A percentile compares a stretch with the other conserved stretches of the same genome.
Evolutionary conservation across 1,284 basidiomycete species (phyloP).

Genomic region (Volvariella surrecta): DNA sequence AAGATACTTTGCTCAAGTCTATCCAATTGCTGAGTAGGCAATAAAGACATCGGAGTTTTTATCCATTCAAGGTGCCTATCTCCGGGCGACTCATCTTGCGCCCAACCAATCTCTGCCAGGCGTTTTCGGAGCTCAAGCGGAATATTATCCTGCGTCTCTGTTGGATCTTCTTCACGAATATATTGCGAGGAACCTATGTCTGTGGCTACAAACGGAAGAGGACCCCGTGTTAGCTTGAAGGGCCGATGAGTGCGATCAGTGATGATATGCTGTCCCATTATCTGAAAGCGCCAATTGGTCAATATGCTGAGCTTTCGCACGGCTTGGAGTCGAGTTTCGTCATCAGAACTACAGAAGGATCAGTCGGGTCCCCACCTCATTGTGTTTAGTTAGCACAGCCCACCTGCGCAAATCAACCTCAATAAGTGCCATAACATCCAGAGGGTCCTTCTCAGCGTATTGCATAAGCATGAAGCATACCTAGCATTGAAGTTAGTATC

Average conservation of each 20-base stretch:
- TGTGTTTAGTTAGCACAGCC: slow-evolving; percentile 9
- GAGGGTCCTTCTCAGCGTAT: slow-evolving; percentile 52
- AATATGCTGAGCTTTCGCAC: slow-evolving; percentile 45
- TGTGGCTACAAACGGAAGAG: slow-evolving; percentile 59
- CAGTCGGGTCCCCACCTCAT: slow-evolving; percentile 3
- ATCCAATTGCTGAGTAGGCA: slow-evolving; percentile 48
- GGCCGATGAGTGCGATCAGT: slow-evolving; percentile 52
- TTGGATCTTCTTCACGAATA: slow-evolving; percentile 42
- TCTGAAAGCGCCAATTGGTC: slow-evolving; percentile 57
- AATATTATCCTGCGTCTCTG: slow-evolving; percentile 42
- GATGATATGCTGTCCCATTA: slow-evolving; percentile 51
- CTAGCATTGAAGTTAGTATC: slow-evolving; percentile 25
- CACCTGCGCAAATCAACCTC: slow-evolving; percentile 51
- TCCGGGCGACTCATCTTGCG: slow-evolving; percentile 41
- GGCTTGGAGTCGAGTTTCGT: slow-evolving; percentile 35
- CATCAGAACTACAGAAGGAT: slow-evolving; percentile 31
- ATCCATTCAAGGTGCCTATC: slow-evolving; percentile 52
- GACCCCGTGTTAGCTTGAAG: slow-evolving; percentile 58
- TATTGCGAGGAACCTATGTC: slow-evolving; percentile 58
- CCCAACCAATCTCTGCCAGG: slow-evolving; percentile 66
- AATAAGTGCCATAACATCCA: slow-evolving; percentile 38
- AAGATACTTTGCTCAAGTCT: slow-evolving; percentile 26
- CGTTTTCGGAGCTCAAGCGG: slow-evolving; percentile 55
- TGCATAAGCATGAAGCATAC: slow-evolving; percentile 64
- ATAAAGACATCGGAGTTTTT: slow-evolving; percentile 52